A percentile compares a stretch with the other conserved stretches of the same genome.
Conservation (phyloP, 805 yeast genomes). For the Candida qinlingensis region DNA sequence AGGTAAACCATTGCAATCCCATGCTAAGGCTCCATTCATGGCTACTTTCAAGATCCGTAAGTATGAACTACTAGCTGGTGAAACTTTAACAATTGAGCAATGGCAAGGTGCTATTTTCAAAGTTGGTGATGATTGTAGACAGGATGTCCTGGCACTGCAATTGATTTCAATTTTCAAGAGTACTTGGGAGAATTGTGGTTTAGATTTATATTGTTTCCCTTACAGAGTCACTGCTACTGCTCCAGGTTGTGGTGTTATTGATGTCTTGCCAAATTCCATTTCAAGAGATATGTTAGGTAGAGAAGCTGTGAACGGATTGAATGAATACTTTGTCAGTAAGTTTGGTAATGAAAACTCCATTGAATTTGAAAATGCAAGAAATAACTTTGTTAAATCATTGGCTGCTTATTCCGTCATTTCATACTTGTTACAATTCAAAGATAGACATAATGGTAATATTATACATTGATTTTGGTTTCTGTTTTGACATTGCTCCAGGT, state of each 20-base stretch:
- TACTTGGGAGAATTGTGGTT: slow-evolving; percentile 82
- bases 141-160: slow-evolving; percentile 91
- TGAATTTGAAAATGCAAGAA: slow-evolving; percentile 86
- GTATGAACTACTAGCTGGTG: slow-evolving; percentile 40
- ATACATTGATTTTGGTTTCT: slow-evolving; percentile 97
- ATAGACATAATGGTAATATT: slow-evolving; percentile 96
- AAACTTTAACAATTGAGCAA: slow-evolving; percentile 44
- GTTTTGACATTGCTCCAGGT: slow-evolving; percentile 98
- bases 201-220: slow-evolving; percentile 89
- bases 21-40: slow-evolving; percentile 98
- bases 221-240: slow-evolving; percentile 97
- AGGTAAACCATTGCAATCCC: slow-evolving; percentile 94
- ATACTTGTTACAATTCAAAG: slow-evolving; percentile 88
- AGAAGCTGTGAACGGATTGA: slow-evolving; percentile 95
- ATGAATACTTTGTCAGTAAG: slow-evolving; percentile 85
- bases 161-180: slow-evolving; percentile 86
- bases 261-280: slow-evolving; percentile 90
- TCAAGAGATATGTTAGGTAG: slow-evolving; percentile 98
- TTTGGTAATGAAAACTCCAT: slow-evolving; percentile 92
- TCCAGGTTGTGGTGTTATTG: slow-evolving; percentile 99
- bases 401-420: slow-evolving; percentile 94
- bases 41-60: slow-evolving; percentile 86
- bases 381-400: slow-evolving; percentile 85
- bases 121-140: slow-evolving; percentile 98
- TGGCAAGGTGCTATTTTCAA: slow-evolving; percentile 97